Base-by-base conservation (phyloP, 495 filamentous ascomycete species). In the Aspergillus cavernicola region DNA sequence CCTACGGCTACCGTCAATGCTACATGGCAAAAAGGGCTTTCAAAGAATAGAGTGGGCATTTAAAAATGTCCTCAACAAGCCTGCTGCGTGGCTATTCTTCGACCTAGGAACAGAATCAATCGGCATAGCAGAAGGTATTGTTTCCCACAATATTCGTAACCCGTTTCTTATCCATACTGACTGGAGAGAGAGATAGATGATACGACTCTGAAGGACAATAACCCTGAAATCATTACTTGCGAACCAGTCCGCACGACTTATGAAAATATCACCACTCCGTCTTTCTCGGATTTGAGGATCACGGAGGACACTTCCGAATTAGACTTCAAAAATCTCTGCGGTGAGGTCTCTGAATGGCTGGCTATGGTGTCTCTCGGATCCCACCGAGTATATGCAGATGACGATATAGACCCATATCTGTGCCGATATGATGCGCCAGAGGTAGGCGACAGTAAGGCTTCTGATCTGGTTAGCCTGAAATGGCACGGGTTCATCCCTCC, bases 11-110 rank as follows among this genome's bases (percentile, higher is more conserved):
- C 84, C 87, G 0, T 88, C 85, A 10, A 96, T 96, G 89, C 63
- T 90, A 7, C 89, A 89, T 60, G 93, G 92, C 23, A 96, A 92
- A 67, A 95, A 93, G 59, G 88, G 86, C 0, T 97, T 97, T 55
- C 86, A 95, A 52, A 81, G 90, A 37, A 80, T 97, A 33, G 72
- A 88, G 12, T 90, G 90, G 74, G 90, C 90, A 11, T 91, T 86
- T 67, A 84, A 88, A 52, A 92, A 95, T 56, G 88, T 89, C 31
- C 75, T 97, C 6, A 84, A 80, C 32, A 65, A 79, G 28, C 81
- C 87, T 1, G 56, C 89, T 20, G 82, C 83, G 1, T 97, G 92
- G 90, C 75, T 97, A 2, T 92, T 97, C 61, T 84, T 79, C 67
- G 85, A 91, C 59, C 62, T 86, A 3, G 71, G 61, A 1, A 42